These are phyloP conservation scores for Uncinocarpus reesii DNA, from an alignment of 2,329 filamentous ascomycete genomes.

Conservation along the genomic window DNA sequence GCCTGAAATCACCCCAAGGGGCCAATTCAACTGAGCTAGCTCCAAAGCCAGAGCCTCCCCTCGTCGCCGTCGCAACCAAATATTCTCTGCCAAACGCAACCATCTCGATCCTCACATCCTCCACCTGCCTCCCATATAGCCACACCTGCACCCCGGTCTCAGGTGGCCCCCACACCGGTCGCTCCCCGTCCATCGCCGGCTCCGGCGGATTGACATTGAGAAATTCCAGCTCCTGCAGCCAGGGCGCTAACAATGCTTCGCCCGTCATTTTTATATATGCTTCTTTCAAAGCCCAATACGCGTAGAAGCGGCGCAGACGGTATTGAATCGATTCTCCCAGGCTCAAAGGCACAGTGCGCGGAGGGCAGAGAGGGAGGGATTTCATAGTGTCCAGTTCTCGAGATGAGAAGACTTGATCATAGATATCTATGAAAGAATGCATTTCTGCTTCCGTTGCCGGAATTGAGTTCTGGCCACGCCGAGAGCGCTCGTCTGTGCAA, in stretches of 20 bases:
- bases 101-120: constrained; percentile 48
- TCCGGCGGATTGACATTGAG: constrained; percentile 39
- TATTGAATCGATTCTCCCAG: constrained; percentile 40
- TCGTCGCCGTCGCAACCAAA: constrained; percentile 48
- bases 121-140: constrained; percentile 38
- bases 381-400: constrained; percentile 49
- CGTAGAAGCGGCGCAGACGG: constrained; percentile 52
- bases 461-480: constrained; percentile 37
- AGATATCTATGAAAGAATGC: constrained; percentile 50
- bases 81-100: constrained; percentile 50
- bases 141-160: constrained; percentile 41
- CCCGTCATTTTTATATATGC: constrained; percentile 58
- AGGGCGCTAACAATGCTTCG: constrained; percentile 51
- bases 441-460: constrained; percentile 42
- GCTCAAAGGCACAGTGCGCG: constrained; percentile 18
- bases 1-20: constrained; percentile 32
- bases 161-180: constrained; percentile 27
- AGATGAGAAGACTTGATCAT: constrained; percentile 49
- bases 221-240: constrained; percentile 53
- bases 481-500: constrained; percentile 47
- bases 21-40: not conserved
- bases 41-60: constrained; percentile 27
- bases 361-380: constrained; percentile 11
- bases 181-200: not conserved
- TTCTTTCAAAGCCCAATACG: constrained; percentile 56